phyloP scores from a whole-genome alignment of 768 basidiomycete genomes.

The Lentinula sp. region DNA sequence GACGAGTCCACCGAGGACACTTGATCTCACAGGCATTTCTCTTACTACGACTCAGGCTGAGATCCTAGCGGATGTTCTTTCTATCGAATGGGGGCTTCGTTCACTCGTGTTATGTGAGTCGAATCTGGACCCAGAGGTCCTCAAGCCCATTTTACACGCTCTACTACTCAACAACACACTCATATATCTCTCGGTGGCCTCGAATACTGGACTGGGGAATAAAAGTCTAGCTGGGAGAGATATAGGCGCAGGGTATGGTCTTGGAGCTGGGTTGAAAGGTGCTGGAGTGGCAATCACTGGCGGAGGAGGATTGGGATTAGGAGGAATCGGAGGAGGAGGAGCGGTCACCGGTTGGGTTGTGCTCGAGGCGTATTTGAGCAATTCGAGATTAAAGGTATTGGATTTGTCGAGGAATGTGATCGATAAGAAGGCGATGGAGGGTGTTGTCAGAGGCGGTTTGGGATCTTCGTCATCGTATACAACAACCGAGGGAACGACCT shows the following conservation, averaged over 20 bases:
- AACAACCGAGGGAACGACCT: background rate
- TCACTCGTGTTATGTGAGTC: slow-evolving; percentile 85
- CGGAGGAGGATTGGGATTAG: background rate
- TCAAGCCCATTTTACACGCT: slow-evolving; percentile 89
- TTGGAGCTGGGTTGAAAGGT: background rate
- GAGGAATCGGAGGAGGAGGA: background rate
- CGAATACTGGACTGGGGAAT: slow-evolving; percentile 62
- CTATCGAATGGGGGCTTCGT: slow-evolving; percentile 88
- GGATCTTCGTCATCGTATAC: background rate
- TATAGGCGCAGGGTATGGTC: slow-evolving; percentile 52
- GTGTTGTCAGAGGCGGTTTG: background rate
- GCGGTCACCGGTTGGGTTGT: background rate
- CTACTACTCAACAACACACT: slow-evolving; percentile 79
- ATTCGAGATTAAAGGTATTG: background rate
- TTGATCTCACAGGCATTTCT: slow-evolving; percentile 78
- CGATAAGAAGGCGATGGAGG: slow-evolving; percentile 79
- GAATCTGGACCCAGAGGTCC: slow-evolving; percentile 78
- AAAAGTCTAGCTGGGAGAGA: slow-evolving; percentile 74
- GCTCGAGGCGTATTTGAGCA: background rate
- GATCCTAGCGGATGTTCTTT: slow-evolving; percentile 85
- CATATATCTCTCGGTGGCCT: slow-evolving; percentile 79
- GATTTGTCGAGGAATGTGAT: slow-evolving; percentile 84
- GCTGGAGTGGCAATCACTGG: background rate
- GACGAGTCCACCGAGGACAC: slow-evolving; percentile 52
- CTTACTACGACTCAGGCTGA: slow-evolving; percentile 65